Percentiles rank a stretch among this genome's conserved stretches.
Evolutionary conservation across 2,329 filamentous ascomycete species (phyloP).

Genomic region (Colletotrichum theobromicola): DNA sequence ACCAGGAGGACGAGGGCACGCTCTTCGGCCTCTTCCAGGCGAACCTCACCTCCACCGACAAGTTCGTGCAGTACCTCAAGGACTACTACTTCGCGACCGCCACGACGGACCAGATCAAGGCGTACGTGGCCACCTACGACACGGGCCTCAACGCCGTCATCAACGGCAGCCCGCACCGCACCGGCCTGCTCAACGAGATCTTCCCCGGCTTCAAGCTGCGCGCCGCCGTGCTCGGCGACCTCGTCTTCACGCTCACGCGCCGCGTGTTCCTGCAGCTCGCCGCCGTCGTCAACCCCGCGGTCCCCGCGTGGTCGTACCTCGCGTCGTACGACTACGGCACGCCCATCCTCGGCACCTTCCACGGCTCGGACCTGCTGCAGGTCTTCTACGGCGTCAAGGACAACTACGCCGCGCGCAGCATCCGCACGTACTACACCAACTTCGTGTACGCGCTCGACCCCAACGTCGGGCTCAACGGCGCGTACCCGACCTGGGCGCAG

Average conservation of each 20-base stretch:
- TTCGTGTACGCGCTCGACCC: slow-evolving; percentile 77
- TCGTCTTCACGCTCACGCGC: slow-evolving; percentile 53
- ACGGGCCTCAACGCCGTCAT: slow-evolving; percentile 51
- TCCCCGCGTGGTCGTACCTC: slow-evolving; percentile 78
- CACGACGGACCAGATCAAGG: slow-evolving; percentile 41
- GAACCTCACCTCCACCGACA: slow-evolving; percentile 60
- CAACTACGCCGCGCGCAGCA: slow-evolving; percentile 35
- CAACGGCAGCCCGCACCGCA: slow-evolving; percentile 65
- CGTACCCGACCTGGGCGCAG: slow-evolving; percentile 44
- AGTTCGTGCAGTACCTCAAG: slow-evolving; percentile 38
- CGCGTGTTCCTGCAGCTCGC: slow-evolving; percentile 51
- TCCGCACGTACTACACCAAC: slow-evolving; percentile 69
- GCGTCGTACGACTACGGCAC: slow-evolving; percentile 74
- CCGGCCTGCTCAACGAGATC: slow-evolving; percentile 60
- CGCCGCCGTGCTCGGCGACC: slow-evolving; percentile 67
- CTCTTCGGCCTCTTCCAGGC: slow-evolving; percentile 64
- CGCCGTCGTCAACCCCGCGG: slow-evolving; percentile 47
- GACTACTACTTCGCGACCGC: slow-evolving; percentile 31
- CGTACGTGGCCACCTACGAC: slow-evolving; percentile 60
- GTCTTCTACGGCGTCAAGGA: slow-evolving; percentile 56
- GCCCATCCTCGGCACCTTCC: slow-evolving; percentile 78
- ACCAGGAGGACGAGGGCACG: slow-evolving; percentile 71
- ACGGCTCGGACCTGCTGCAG: slow-evolving; percentile 72
- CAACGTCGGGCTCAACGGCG: slow-evolving; percentile 56
- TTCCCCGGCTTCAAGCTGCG: slow-evolving; percentile 71